Base-by-base conservation (phyloP, 306 rosid genomes). In the Trifolium pratense region DNA sequence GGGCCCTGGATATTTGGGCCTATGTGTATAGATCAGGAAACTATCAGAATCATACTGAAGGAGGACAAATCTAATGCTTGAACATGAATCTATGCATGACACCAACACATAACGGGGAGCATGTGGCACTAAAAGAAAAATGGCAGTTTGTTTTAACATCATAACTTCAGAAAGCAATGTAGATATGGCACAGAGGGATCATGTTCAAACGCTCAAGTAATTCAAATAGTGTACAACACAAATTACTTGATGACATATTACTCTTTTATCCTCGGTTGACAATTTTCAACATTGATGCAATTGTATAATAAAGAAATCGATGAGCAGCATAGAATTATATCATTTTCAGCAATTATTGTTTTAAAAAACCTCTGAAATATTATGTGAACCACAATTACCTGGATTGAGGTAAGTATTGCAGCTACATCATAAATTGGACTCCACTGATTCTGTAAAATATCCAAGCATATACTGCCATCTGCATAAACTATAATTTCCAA, bases 381-480 rank as follows among this genome's bases (percentile, higher is more conserved):
- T 20, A 73, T 55, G 75, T 11, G 32, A 69, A 53, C 23, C 29
- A 60, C 66, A 68, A 32, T 73, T 89, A 91, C 99, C 99, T 91
- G 97, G 70, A 94, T 91, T 68, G 99, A 94, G 65, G 99, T 94
- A 55, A 94, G 99, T 71, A 94, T 89, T 65, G 99, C 97, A 74
- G 97, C 99, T 2, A 89, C 99, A 75, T 94, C 99, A 70, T 94
- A 94, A 49, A 94, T 94, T 32, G 99, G 99, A 73, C 97, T 94
- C 98, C 98, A 94, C 32, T 94, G 96, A 79, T 91, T 94, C 84
- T 94, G 98, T 58, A 94, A 86, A 79, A 91, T 91, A 79, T 91
- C 99, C 96, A 94, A 82, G 65, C 99, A 94, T 67, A 94, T 94
- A 79, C 99, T 91, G 63, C 99, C 99, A 94, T 94, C 99, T 0